A percentile compares a stretch with the other conserved stretches of the same genome.
These are phyloP conservation scores for Secale cereale DNA, from an alignment of 176 grass and related monocot species.

Conservation along the genomic window DNA sequence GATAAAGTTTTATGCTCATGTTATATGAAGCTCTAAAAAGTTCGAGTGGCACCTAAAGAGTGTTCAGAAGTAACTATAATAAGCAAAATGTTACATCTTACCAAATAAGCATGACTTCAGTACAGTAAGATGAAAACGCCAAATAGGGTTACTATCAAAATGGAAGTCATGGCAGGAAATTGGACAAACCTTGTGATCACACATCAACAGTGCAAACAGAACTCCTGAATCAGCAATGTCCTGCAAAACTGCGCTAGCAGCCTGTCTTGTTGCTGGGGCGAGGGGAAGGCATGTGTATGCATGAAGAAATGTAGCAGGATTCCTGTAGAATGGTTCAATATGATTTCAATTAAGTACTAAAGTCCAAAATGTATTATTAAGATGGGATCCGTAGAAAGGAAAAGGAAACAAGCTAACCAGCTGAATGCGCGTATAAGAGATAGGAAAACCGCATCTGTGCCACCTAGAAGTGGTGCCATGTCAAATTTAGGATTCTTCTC, in stretches of 20 bases:
- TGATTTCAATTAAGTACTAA: not conserved
- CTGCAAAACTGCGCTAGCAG: slow-evolving; percentile 81
- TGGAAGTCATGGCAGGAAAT: not conserved
- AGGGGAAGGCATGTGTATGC: slow-evolving; percentile 95
- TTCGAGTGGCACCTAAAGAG: not conserved
- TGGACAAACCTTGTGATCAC: slow-evolving; percentile 81
- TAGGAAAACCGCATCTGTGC: slow-evolving; percentile 86
- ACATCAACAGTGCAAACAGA: slow-evolving; percentile 92
- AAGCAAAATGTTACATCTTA: not conserved
- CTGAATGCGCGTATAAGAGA: slow-evolving; percentile 92
- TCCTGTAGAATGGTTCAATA: slow-evolving; percentile 46
- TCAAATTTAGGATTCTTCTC: slow-evolving; percentile 99
- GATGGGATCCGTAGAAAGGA: not conserved
- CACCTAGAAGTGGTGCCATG: slow-evolving; percentile 85
- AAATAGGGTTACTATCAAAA: not conserved
- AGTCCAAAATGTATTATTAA: not conserved
- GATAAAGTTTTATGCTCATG: not conserved
- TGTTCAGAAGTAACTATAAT: slow-evolving; percentile 4
- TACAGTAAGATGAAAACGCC: not conserved
- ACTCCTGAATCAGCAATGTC: slow-evolving; percentile 94
- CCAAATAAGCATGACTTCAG: not conserved
- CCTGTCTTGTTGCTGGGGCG: slow-evolving; percentile 78
- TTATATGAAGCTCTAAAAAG: slow-evolving; percentile 11
- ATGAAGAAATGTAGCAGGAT: slow-evolving; percentile 97
- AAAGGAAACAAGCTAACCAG: slow-evolving; percentile 46